These are phyloP conservation scores for Drechslerella stenobrocha DNA, from an alignment of 2,329 filamentous ascomycete genomes.

Conservation along the genomic window DNA sequence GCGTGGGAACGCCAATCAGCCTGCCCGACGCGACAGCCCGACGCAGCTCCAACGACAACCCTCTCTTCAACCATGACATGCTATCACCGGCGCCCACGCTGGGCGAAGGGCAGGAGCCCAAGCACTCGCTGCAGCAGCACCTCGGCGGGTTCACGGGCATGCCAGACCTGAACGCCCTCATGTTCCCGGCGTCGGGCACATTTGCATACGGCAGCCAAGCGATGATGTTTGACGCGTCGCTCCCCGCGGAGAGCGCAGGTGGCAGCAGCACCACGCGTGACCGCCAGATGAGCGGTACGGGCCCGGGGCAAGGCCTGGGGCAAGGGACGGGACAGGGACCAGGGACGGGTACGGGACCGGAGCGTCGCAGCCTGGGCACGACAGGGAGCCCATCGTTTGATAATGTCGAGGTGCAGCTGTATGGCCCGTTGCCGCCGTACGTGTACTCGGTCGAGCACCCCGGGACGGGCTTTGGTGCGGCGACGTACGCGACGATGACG, in stretches of 20 bases:
- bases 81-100: constrained; percentile 49
- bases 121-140: constrained; percentile 53
- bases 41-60: constrained; percentile 52
- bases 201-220: constrained; percentile 74
- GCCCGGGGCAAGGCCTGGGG: neutral
- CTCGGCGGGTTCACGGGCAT: constrained; percentile 58
- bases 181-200: constrained; percentile 78
- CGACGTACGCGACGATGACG: constrained; percentile 16
- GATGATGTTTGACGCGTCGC: constrained; percentile 60
- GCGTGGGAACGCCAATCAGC: constrained; percentile 15
- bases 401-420: constrained; percentile 73
- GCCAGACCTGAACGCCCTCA: constrained; percentile 73
- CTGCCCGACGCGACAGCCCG: constrained; percentile 51
- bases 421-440: constrained; percentile 72
- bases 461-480: constrained; percentile 21
- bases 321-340: too few species aligned
- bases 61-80: constrained; percentile 45
- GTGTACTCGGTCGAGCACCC: constrained; percentile 62
- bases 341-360: constrained; percentile 54
- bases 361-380: constrained; percentile 53
- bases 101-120: constrained; percentile 14
- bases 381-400: constrained; percentile 63
- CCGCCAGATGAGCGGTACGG: constrained; percentile 1
- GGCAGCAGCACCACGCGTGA: too few species aligned
- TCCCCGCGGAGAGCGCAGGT: constrained; percentile 10